Evolutionary conservation across 768 basidiomycete genomes (phyloP), one percentile per base, ranked within the genome.

Genomic region (Coprinopsis strossmayeri): DNA sequence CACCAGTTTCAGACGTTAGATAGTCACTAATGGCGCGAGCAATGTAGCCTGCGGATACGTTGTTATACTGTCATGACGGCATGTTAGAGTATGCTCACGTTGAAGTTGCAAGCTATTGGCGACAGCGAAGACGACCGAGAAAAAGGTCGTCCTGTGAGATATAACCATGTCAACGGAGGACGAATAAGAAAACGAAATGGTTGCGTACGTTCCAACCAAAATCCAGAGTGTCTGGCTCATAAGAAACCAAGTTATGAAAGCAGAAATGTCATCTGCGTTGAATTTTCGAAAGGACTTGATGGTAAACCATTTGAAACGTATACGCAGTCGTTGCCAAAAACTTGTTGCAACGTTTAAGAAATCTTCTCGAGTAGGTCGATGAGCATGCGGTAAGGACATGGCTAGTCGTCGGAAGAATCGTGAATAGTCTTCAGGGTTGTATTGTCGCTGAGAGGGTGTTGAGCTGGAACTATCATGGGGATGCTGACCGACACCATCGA

Each of bases 181-280:
- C 37, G 34, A 39, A 5, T 1, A 37, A 4, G 25, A 15, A 46
- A 39, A 21, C 38, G 17, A 46, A 42, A 3, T 35, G 41, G 18
- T 2, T 18, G 75, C 88, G 66, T 60, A 91, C 84, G 91, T 98
- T 66, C 93, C 93, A 42, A 99, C 75, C 44, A 98, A 68, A 53
- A 99, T 87, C 95, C 96, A 98, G 2, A 95, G 67, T 1, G 92
- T 90, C 59, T 97, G 93, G 59, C 94, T 94, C 73, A 97, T 84
- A 44, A 99, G 69, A 55, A 96, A 92, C 89, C 92, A 94, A 45
- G 90, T 93, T 27, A 95, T 68, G 67, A 99, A 97, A 1, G 94
- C 95, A 34, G 91, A 94, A 47, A 95, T 88, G 63, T 99, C 96
- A 63, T 99, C 96, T 44, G 90, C 86, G 56, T 96, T 93, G 68